Percentiles rank a stretch among this genome's conserved stretches.
Conservation (phyloP, 768 basidiomycete species). For the Tephrocybe sp. region DNA sequence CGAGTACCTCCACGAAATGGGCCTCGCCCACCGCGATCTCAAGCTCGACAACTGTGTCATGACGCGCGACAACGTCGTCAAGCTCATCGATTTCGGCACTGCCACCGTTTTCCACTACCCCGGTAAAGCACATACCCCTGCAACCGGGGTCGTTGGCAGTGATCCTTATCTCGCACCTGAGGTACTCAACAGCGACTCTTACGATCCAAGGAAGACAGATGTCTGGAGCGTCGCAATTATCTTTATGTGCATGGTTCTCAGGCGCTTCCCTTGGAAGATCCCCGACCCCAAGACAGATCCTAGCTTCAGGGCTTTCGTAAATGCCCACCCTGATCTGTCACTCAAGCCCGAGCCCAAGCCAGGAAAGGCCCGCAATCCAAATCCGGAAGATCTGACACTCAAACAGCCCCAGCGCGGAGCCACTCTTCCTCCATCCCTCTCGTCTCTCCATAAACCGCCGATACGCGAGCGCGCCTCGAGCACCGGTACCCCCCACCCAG, state of each 20-base stretch:
- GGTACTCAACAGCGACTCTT: constrained; percentile 75
- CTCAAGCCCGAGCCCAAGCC: constrained; percentile 43
- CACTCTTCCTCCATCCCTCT: constrained; percentile 35
- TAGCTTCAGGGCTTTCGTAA: constrained; percentile 88
- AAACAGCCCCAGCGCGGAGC: constrained; percentile 29
- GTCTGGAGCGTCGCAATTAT: constrained; percentile 99
- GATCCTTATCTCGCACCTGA: constrained; percentile 99
- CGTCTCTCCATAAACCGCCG: constrained; percentile 23
- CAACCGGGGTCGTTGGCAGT: constrained; percentile 91
- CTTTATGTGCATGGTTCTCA: constrained; percentile 97
- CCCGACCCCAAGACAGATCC: constrained; percentile 93
- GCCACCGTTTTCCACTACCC: constrained; percentile 99
- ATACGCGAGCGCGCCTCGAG: constrained; percentile 34
- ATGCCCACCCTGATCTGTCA: constrained; percentile 87
- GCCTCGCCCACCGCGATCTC: constrained; percentile 96
- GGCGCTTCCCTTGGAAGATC: constrained; percentile 98
- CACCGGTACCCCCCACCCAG: constrained; percentile 25
- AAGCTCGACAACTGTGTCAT: constrained; percentile 99
- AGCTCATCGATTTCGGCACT: constrained; percentile 99
- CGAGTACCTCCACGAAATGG: constrained; percentile 96
- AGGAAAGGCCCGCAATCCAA: constrained; percentile 17
- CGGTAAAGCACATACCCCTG: constrained; percentile 77
- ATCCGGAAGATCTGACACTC: constrained; percentile 11
- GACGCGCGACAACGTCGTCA: constrained; percentile 92
- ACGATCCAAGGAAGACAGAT: constrained; percentile 97